phyloP scores from a whole-genome alignment of 345 rosid species.

The Citrus maxima region DNA sequence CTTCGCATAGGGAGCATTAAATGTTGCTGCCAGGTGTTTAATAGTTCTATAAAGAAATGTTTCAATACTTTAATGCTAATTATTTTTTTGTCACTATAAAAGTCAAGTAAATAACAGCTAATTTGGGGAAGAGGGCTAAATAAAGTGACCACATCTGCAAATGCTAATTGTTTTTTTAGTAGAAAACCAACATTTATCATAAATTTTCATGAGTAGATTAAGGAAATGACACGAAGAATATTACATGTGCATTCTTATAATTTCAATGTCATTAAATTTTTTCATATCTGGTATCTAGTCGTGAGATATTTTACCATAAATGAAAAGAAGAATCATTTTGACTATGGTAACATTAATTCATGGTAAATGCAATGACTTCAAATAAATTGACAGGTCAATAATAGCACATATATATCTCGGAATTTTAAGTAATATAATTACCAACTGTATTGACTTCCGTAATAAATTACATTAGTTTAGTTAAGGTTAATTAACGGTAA shows the following conservation, averaged over 20 bases:
- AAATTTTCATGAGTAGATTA: not conserved
- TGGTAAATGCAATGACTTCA: not conserved
- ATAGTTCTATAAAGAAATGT: not conserved
- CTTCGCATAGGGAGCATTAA: not conserved
- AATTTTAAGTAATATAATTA: too few relatives aligned
- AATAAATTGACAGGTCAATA: not conserved
- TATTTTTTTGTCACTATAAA: conserved; percentile 5
- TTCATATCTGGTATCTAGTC: not conserved
- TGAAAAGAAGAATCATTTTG: not conserved
- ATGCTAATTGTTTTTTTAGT: not conserved
- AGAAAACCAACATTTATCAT: not conserved
- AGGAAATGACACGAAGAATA: conserved; percentile 1
- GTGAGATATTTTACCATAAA: not conserved
- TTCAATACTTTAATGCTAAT: conserved; percentile 11
- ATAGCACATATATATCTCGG: not conserved
- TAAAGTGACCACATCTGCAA: conserved; percentile 2
- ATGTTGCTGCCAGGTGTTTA: not conserved
- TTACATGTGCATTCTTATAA: not conserved
- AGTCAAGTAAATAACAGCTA: not conserved
- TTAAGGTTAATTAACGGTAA: too few relatives aligned
- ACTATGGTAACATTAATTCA: not conserved
- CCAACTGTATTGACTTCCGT: too few relatives aligned
- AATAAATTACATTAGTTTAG: too few relatives aligned
- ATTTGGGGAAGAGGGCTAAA: not conserved
- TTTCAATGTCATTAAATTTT: not conserved